Evolutionary conservation across 2,329 filamentous ascomycete genomes (phyloP), one percentile per base, ranked within the genome.

Genomic region (Phaeomoniella chlamydospora): DNA sequence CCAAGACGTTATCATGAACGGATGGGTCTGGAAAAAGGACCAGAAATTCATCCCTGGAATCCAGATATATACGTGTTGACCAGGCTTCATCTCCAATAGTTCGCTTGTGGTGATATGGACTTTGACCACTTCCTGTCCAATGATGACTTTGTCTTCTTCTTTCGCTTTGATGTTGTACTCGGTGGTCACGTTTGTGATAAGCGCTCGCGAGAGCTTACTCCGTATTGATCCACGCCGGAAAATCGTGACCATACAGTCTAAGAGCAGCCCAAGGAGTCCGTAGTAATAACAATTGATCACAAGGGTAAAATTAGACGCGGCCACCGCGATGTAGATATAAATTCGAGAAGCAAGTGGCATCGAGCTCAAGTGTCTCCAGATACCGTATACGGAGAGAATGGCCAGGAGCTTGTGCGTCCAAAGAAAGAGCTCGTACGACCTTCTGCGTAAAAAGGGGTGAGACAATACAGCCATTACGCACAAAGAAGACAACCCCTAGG

Each of bases 1-100:
- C 48, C 43, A 55, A 3, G 42, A 53, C 19, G 40, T 50, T 3
- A 54, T 41, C 15, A 42, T 47, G 37, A 50, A 52, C 5, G 41
- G 41, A 42, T 52, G 45, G 37, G 37, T 50, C 37, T 50, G 37
- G n/a, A 48, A 39, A 34, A 26, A 41, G 40, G n/a, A n/a, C n/a
- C n/a, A n/a, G n/a, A n/a, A n/a, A n/a, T 30, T 39, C 44, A 34
- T 39, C 30, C 30, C 38, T 41, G 39, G 40, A 6, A 44, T 37
- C 34, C 37, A 45, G 12, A 46, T 13, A 33, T 42, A 31, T 11
- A 47, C 34, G 35, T 46, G 43, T 31, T 46, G 34, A 5, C 41
- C 41, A n/a, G 43, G 19, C 29, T 39, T 31, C 3, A 43, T 29
- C 15, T 42, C 33, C 19, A 36, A 32, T 6, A 35, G 39, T 18